Evolutionary conservation across 192 early-diverging fungal genomes (phyloP).

Genomic region (Fimicolochytrium jonesii): DNA sequence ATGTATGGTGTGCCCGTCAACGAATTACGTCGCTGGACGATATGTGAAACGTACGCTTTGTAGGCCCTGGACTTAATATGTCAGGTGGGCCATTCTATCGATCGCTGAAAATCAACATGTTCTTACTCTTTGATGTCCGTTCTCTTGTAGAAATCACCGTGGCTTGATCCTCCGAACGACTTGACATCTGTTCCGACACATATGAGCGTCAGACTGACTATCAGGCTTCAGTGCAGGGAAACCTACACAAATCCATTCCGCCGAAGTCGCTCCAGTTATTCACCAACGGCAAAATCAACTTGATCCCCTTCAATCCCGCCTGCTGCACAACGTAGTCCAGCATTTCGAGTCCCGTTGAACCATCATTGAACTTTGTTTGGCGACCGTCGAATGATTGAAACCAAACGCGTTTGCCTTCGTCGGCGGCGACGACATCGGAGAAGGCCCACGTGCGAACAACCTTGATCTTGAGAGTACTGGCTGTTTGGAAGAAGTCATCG

Average conservation of each 20-base stretch:
- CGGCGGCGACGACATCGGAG: conserved; percentile 7
- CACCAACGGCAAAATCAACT: conserved; percentile 29
- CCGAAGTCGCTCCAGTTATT: conserved; percentile 42
- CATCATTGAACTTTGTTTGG: conserved; percentile 19
- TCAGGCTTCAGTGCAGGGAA: too few species aligned
- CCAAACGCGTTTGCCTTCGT: conserved; percentile 16
- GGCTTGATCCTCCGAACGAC: conserved; percentile 24
- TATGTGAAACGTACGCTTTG: conserved; percentile 32
- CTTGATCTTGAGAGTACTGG: conserved; percentile 1
- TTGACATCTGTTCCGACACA: too few species aligned
- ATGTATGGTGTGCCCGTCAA: conserved; percentile 34
- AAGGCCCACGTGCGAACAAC: conserved; percentile 40
- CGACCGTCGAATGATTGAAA: conserved; percentile 7
- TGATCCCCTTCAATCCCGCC: conserved; percentile 18
- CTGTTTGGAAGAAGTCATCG: conserved; percentile 15
- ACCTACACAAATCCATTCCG: conserved; percentile 36
- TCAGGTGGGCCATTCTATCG: too few species aligned
- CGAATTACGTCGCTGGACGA: conserved; percentile 29
- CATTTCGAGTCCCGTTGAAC: conserved; percentile 17
- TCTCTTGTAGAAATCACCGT: conserved; percentile 35
- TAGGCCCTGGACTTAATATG: conserved; percentile 6
- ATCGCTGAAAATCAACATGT: not conserved
- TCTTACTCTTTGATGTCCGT: conserved; percentile 9
- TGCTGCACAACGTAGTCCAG: conserved; percentile 32
- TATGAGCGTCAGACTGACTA: too few species aligned